Base-by-base conservation (phyloP, 305 asterid species). In the Lippia alba region DNA sequence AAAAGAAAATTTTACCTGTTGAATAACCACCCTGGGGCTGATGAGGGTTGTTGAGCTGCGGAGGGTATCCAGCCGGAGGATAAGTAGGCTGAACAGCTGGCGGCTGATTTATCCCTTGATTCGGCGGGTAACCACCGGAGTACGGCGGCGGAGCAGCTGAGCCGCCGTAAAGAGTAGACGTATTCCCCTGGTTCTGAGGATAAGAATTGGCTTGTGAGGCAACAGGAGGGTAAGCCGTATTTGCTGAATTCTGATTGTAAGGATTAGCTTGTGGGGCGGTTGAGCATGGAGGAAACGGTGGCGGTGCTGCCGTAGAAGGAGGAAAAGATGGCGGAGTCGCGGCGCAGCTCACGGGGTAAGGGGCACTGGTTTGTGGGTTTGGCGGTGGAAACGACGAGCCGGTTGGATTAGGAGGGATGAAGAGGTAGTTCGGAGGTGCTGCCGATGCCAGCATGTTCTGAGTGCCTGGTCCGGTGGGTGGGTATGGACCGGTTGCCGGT, bases 11-110 rank as follows among this genome's bases (percentile, higher is more conserved):
- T 66, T 66, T 76, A 82, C 83, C 82, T 66, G 83, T n/a, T 12
- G 83, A 83, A 41, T 80, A 83, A 3, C 76, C 76, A 54, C 61
- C 56, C 30, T 78, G 81, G 41, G 78, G 72, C 68, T 64, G 82
- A 44, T 64, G 82, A 44, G 54, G 77, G 64, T 72, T 72, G 58
- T 57, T 66, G 8, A 53, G 71, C 55, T 73, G 86, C 15, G 81
- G 72, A 74, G 79, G 79, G 66, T 73, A 69, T 8, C 66, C 72
- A 1, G 78, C 9, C 3, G 82, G 80, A 64, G 76, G 69, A 73
- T 82, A 66, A 11, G 69, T 24, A 15, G 59, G 46, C 18, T 77
- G 55, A 17, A 10, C 24, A 15, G 66, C 45, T 30, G 58, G 50
- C 6, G 66, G 4, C 19, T 56, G 67, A 69, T 57, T 55, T 56